Base-by-base conservation (phyloP, 2,329 filamentous ascomycete genomes). In the Myrmaecium sp. region DNA sequence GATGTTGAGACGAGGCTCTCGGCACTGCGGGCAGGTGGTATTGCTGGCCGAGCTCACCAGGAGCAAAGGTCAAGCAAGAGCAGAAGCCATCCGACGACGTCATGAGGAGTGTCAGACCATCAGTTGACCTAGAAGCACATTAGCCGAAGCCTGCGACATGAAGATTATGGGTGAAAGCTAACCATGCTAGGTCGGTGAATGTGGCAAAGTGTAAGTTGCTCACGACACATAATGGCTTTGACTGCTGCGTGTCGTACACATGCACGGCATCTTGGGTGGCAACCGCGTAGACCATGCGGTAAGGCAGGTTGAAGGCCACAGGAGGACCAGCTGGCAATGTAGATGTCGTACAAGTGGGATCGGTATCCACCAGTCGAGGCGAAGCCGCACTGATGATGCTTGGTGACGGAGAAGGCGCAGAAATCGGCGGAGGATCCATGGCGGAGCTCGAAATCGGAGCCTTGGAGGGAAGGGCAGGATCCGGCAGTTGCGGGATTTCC, bases 71-170 rank as follows among this genome's bases (percentile, higher is more conserved):
- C 5, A 98, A 60, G 0, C 80, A 77, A 0, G 89, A 98, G 50
- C 89, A 98, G 57, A 95, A 98, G 0, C 89, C 89, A 50, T 98
- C 89, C 0, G 89, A 94, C 0, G 89, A 98, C n/a, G 83, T 89
- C 57, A 98, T 91, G 26, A 98, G 63, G 13, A 98, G 59, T 2
- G 76, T 83, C 21, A 70, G 61, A 8, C 78, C 78, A 49, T 84
- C 78, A 35, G 64, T 72, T 2, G 78, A 78, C 75, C 75, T 79
- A 34, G 16, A 53, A 41, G 17, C 33, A 34, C 61, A 38, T 49
- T 30, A 45, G 35, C n/a, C n/a, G n/a, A n/a, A n/a, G n/a, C n/a
- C n/a, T n/a, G n/a, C n/a, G n/a, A n/a, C n/a, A n/a, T n/a, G n/a
- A n/a, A n/a, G n/a, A n/a, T n/a, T n/a, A n/a, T n/a, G n/a, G n/a